These are phyloP conservation scores for Hypoxylon sp. DNA, from an alignment of 2,329 filamentous ascomycete species.

Conservation along the genomic window DNA sequence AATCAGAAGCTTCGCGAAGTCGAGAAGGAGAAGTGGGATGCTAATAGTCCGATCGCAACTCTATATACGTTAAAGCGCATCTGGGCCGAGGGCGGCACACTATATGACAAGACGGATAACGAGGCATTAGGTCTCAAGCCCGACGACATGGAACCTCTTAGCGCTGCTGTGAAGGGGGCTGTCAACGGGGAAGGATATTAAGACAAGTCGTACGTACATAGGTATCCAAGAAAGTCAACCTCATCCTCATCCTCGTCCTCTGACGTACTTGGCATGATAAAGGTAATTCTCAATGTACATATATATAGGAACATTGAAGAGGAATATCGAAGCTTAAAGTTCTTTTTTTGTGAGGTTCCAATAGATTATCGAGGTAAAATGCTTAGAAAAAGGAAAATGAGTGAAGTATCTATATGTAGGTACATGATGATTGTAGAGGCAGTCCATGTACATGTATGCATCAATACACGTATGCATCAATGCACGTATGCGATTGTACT, in stretches of 20 bases:
- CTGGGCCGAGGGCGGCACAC: slow-evolving; percentile 79
- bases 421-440: too few relatives aligned
- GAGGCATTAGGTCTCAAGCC: slow-evolving; percentile 66
- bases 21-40: slow-evolving; percentile 73
- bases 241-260: background rate
- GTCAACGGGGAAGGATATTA: slow-evolving; percentile 45
- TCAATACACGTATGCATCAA: slow-evolving; percentile 4
- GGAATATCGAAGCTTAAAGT: too few relatives aligned
- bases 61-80: slow-evolving; percentile 75
- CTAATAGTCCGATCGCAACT: slow-evolving; percentile 66
- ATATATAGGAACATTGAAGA: too few relatives aligned
- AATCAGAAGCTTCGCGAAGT: slow-evolving; percentile 67
- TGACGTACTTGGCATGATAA: background rate
- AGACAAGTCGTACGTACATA: background rate
- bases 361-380: too few relatives aligned
- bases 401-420: too few relatives aligned
- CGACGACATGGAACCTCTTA: slow-evolving; percentile 68
- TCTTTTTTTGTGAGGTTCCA: too few relatives aligned
- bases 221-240: too few relatives aligned
- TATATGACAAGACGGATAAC: slow-evolving; percentile 80
- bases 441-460: too few relatives aligned
- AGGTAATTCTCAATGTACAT: too few relatives aligned
- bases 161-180: slow-evolving; percentile 60
- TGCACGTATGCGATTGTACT: background rate
- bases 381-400: background rate